These are phyloP conservation scores for Metarhizium album DNA, from an alignment of 2,329 filamentous ascomycete genomes.

Conservation along the genomic window DNA sequence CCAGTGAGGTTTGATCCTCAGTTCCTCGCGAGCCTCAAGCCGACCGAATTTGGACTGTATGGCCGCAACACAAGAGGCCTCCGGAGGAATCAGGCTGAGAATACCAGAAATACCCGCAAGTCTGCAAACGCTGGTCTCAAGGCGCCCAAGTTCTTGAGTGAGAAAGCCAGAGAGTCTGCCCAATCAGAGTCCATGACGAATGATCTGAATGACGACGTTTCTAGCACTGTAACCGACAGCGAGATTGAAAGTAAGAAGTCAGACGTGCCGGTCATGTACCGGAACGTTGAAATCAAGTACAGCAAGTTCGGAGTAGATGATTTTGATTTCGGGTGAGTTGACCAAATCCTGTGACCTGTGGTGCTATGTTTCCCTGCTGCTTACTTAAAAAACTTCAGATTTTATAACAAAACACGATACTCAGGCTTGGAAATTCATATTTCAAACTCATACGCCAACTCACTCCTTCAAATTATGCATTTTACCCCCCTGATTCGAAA, in stretches of 20 bases:
- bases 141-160: constrained; percentile 87
- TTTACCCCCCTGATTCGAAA: constrained; percentile 87
- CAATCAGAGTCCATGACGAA: constrained; percentile 33
- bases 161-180: constrained; percentile 66
- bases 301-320: constrained; percentile 99
- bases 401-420: constrained; percentile 87
- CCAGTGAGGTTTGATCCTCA: constrained; percentile 63
- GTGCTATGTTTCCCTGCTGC: constrained; percentile 1
- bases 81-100: constrained; percentile 73
- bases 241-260: constrained; percentile 65
- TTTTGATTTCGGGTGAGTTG: constrained; percentile 79
- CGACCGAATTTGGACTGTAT: constrained; percentile 65
- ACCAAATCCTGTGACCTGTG: background rate
- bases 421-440: constrained; percentile 95
- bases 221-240: constrained; percentile 54
- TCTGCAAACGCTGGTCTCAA: constrained; percentile 49
- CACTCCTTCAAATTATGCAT: constrained; percentile 80
- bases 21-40: constrained; percentile 56
- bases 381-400: constrained; percentile 40
- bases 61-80: constrained; percentile 65
- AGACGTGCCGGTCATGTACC: constrained; percentile 81
- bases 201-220: constrained; percentile 42
- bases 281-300: constrained; percentile 95
- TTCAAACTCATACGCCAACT: constrained; percentile 90
- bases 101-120: constrained; percentile 55